A percentile compares a stretch with the other conserved stretches of the same genome.
These are phyloP conservation scores for Pseudohyphozyma bogoriensis DNA, from an alignment of 768 basidiomycete genomes.

Conservation along the genomic window DNA sequence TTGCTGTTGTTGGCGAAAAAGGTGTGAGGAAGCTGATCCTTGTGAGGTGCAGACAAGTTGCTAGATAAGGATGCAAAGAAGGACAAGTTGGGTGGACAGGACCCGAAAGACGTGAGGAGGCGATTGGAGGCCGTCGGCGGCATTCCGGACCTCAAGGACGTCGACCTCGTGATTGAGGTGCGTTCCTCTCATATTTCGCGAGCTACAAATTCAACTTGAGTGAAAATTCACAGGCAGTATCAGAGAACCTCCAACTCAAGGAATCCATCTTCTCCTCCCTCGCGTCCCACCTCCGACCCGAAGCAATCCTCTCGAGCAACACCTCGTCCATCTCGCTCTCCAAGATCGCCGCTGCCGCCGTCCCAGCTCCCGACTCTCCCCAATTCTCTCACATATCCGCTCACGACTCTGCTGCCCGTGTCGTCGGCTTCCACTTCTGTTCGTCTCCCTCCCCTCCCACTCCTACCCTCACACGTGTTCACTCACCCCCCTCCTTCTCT, in stretches of 20 bases:
- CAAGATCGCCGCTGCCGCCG: constrained; percentile 74
- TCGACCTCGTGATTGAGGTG: constrained; percentile 86
- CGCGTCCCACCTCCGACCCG: constrained; percentile 55
- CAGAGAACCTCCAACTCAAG: constrained; percentile 72
- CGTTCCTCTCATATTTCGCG: no score
- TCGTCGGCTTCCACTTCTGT: constrained; percentile 48
- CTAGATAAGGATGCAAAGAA: constrained; percentile 83
- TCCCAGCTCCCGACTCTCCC: constrained; percentile 42
- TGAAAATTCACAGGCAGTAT: no score
- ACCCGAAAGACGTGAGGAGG: constrained; percentile 63
- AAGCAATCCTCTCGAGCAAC: constrained; percentile 78
- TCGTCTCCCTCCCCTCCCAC: neutral
- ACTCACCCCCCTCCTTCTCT: neutral
- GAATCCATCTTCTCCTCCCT: constrained; percentile 62
- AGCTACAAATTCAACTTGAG: no score
- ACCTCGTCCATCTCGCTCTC: constrained; percentile 92
- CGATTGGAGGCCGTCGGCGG: constrained; percentile 53
- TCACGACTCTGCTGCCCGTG: constrained; percentile 50
- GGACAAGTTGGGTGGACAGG: constrained; percentile 54
- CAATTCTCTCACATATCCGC: neutral
- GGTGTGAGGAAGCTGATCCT: neutral
- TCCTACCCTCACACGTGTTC: neutral
- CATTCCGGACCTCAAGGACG: constrained; percentile 53
- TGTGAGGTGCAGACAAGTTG: constrained; percentile 52
- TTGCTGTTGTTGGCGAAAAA: neutral